Evolutionary conservation across 164 flowering plant species (phyloP).

Genomic region (Chloranthus sessilifolius): DNA sequence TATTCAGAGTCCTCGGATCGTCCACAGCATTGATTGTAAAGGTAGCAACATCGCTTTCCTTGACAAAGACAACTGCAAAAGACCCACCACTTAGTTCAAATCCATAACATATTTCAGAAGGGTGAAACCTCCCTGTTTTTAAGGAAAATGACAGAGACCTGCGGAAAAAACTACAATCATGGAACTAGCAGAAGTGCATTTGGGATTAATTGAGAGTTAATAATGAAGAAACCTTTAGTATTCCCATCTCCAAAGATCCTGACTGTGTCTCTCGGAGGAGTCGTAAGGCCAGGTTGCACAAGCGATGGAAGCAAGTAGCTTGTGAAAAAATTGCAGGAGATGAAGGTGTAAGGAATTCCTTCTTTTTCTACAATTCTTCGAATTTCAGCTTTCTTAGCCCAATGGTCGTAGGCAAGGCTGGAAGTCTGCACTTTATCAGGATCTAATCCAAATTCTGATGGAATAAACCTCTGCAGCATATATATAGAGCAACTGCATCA

Average conservation of each 20-base stretch:
- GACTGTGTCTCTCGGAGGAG: conserved; percentile 73
- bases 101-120: no score
- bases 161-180: no score
- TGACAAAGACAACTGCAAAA: conserved; percentile 63
- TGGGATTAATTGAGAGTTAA: background rate
- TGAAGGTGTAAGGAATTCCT: conserved; percentile 66
- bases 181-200: no score
- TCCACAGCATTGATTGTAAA: conserved; percentile 73
- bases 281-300: conserved; percentile 56
- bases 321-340: conserved; percentile 67
- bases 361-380: conserved; percentile 57
- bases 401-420: conserved; percentile 43
- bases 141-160: no score
- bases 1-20: conserved; percentile 72
- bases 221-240: conserved; percentile 49
- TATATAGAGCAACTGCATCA: background rate
- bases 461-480: conserved; percentile 68
- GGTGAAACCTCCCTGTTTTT: no score
- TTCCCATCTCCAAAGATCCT: conserved; percentile 75
- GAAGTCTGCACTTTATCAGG: conserved; percentile 53
- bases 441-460: conserved; percentile 84
- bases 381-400: conserved; percentile 60
- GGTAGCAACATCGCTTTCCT: conserved; percentile 67
- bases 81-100: background rate
- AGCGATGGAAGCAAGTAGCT: conserved; percentile 74